phyloP scores from a whole-genome alignment of 257 asterid genomes.

The Solanum clarkiae region DNA sequence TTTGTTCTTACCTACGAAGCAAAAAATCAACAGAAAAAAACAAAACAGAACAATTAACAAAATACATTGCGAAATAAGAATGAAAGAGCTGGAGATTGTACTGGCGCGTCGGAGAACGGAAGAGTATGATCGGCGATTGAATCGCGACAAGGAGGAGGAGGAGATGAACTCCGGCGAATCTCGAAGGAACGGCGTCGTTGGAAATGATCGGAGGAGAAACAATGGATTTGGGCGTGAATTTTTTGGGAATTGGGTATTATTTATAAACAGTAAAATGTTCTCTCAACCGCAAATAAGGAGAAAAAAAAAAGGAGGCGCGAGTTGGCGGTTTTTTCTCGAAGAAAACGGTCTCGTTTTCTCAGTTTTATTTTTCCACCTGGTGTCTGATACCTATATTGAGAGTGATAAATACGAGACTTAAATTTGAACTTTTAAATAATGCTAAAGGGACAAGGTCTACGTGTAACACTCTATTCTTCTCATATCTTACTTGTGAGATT shows the following conservation, averaged over 20 bases:
- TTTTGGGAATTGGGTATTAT: neutral
- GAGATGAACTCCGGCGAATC: neutral
- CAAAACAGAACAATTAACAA: neutral
- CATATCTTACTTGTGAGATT: too few relatives aligned
- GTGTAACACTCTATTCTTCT: too few relatives aligned
- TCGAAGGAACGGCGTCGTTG: neutral
- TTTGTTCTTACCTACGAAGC: neutral
- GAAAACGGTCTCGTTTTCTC: too few relatives aligned
- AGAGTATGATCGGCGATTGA: neutral
- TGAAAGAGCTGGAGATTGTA: neutral
- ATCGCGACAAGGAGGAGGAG: neutral
- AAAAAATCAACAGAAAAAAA: neutral
- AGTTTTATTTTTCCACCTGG: fast-evolving
- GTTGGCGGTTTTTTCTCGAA: too few relatives aligned
- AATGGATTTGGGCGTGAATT: neutral
- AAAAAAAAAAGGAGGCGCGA: neutral
- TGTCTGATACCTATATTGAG: neutral
- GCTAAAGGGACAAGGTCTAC: too few relatives aligned
- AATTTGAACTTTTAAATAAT: too few relatives aligned
- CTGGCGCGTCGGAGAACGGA: neutral
- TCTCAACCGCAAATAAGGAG: neutral
- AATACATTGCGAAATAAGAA: neutral
- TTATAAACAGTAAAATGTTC: neutral
- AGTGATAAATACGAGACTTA: too few relatives aligned
- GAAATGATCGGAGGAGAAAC: neutral